Conservation (phyloP, 1,284 basidiomycete genomes). For the Melampsora larici-populina region DNA sequence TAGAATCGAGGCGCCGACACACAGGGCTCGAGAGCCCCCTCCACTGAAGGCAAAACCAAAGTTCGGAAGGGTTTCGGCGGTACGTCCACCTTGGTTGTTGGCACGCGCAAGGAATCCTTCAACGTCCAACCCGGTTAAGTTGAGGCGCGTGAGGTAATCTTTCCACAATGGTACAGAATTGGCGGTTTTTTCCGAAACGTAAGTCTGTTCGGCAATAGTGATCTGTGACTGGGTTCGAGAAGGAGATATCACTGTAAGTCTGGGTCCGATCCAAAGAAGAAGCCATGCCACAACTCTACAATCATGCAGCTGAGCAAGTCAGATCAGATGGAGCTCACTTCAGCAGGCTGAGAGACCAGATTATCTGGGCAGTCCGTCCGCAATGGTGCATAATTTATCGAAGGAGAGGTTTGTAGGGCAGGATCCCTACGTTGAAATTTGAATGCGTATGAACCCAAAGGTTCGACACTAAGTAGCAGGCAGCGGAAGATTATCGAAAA, state of each 20-base stretch:
- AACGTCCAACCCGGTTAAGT: conserved; percentile 26
- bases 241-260: background rate
- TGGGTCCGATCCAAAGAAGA: background rate
- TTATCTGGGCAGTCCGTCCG: conserved; percentile 18
- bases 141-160: conserved; percentile 6
- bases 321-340: background rate
- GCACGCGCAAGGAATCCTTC: conserved; percentile 18
- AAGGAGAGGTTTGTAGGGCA: conserved; percentile 16
- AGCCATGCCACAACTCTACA: background rate
- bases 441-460: background rate
- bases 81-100: conserved; percentile 3
- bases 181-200: conserved; percentile 30
- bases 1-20: conserved; percentile 26
- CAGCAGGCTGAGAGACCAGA: background rate
- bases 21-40: conserved; percentile 23
- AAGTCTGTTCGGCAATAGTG: conserved; percentile 5
- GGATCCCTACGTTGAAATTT: conserved; percentile 28
- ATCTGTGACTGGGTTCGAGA: conserved; percentile 1
- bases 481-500: no score
- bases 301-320: no score
- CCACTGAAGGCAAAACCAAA: conserved; percentile 28
- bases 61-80: conserved; percentile 29
- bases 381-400: conserved; percentile 30
- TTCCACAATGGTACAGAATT: conserved; percentile 37
- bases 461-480: no score